Percentiles rank a stretch among this genome's conserved stretches.
These are phyloP conservation scores for Gossypium raimondii DNA, from an alignment of 345 rosid genomes.

Conservation along the genomic window DNA sequence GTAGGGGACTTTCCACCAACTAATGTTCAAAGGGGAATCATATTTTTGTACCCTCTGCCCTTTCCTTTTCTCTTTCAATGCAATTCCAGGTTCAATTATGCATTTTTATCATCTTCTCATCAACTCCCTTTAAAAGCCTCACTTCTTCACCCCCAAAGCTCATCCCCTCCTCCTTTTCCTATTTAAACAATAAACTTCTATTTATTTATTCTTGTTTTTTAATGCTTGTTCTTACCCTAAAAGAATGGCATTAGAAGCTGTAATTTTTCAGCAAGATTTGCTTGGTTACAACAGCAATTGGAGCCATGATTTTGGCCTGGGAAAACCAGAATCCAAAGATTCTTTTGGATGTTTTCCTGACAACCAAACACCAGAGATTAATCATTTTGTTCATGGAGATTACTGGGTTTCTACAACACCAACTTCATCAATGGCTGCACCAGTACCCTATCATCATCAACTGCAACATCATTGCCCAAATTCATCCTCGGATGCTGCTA, in stretches of 20 bases:
- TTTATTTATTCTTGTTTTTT: not conserved
- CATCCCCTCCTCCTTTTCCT: not conserved
- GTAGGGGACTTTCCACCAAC: not conserved
- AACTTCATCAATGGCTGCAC: slow-evolving; percentile 12
- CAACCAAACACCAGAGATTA: not conserved
- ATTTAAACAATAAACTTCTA: no score
- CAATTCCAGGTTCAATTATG: not conserved
- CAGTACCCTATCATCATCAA: slow-evolving; percentile 9
- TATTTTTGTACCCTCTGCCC: not conserved
- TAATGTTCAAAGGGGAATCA: not conserved
- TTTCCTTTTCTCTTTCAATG: not conserved
- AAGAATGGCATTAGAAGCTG: slow-evolving; percentile 71
- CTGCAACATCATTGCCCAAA: slow-evolving; percentile 15
- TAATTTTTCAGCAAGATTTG: slow-evolving; percentile 46
- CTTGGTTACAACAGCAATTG: slow-evolving; percentile 36
- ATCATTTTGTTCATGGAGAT: slow-evolving; percentile 27
- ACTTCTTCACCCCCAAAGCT: slow-evolving; percentile 18
- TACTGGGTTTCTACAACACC: slow-evolving; percentile 22
- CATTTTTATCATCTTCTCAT: not conserved
- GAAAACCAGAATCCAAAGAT: slow-evolving; percentile 15
- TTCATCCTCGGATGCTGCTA: slow-evolving; percentile 21
- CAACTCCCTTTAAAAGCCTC: slow-evolving; percentile 34
- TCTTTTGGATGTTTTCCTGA: slow-evolving; percentile 27
- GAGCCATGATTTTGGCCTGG: slow-evolving; percentile 26
- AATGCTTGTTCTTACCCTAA: not conserved